Percentiles rank a stretch among this genome's conserved stretches.
Conservation (phyloP, 495 filamentous ascomycete species). For the Pyrenopolyporus hunteri region DNA sequence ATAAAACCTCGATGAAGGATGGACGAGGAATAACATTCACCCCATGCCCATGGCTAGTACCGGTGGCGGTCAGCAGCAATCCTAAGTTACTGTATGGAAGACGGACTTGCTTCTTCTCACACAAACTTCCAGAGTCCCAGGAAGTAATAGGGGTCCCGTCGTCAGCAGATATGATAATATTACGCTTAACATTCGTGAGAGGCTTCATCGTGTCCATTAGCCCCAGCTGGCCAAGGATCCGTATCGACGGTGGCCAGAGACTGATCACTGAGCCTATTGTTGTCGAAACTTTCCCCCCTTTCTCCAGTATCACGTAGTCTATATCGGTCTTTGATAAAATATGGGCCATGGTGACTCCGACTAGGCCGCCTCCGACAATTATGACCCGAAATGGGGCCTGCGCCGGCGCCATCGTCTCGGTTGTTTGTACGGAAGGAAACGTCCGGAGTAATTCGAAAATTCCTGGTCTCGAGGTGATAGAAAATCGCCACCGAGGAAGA, state of each 20-base stretch:
- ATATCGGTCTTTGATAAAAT: constrained; percentile 51
- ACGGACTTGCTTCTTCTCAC: constrained; percentile 15
- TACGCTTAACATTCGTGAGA: constrained; percentile 14
- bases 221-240: constrained; percentile 58
- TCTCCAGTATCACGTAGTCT: constrained; percentile 59
- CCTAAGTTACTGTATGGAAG: not conserved
- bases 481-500: too few species aligned
- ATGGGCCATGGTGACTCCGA: constrained; percentile 57
- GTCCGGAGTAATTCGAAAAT: too few species aligned
- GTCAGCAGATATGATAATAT: constrained; percentile 36
- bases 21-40: constrained; percentile 44
- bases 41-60: constrained; percentile 44
- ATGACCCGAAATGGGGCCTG: constrained; percentile 54
- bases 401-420: constrained; percentile 2
- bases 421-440: too few species aligned
- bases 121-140: not conserved
- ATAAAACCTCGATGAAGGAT: constrained; percentile 45
- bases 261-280: constrained; percentile 52
- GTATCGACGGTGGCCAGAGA: constrained; percentile 40
- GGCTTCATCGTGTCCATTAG: constrained; percentile 41
- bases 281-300: constrained; percentile 40
- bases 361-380: constrained; percentile 59
- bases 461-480: too few species aligned
- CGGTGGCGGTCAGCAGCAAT: constrained; percentile 2
- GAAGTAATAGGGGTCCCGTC: constrained; percentile 3